Percentiles rank a stretch among this genome's conserved stretches.
These are phyloP conservation scores for Graphium sp. DNA, from an alignment of 2,329 filamentous ascomycete species.

Conservation along the genomic window DNA sequence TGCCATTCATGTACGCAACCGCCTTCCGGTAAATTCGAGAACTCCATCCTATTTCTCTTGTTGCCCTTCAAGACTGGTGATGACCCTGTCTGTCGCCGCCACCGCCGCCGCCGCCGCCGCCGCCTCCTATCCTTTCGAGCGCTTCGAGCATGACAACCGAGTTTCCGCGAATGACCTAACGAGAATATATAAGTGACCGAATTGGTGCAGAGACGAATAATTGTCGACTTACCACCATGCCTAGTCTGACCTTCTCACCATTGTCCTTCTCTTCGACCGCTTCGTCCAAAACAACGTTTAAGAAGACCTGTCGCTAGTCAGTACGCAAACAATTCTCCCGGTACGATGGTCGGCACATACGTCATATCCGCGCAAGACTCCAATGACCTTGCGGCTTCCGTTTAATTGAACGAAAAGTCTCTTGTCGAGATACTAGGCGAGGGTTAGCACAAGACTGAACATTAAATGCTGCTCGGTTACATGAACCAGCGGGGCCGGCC, in stretches of 20 bases:
- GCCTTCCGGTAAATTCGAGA: no score
- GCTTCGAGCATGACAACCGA: slow-evolving; percentile 97
- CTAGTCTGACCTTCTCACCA: slow-evolving; percentile 76
- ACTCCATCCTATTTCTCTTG: no score
- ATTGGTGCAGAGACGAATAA: background rate
- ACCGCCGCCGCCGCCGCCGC: slow-evolving; percentile 22
- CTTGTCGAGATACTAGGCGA: slow-evolving; percentile 87
- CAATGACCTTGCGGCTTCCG: slow-evolving; percentile 92
- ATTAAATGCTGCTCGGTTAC: no score
- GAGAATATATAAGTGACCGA: slow-evolving; percentile 10
- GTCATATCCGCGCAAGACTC: slow-evolving; percentile 88
- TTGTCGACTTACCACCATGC: slow-evolving; percentile 62
- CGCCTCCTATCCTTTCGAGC: slow-evolving; percentile 48
- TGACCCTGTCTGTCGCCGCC: no score
- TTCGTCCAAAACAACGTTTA: slow-evolving; percentile 96
- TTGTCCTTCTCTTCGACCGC: slow-evolving; percentile 87
- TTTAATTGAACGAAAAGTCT: slow-evolving; percentile 95
- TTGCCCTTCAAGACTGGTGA: no score
- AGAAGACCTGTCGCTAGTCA: slow-evolving; percentile 71
- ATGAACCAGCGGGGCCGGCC: background rate
- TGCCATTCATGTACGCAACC: no score
- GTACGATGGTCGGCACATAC: slow-evolving; percentile 32
- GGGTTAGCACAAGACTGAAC: no score
- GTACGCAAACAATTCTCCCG: no score
- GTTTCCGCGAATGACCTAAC: slow-evolving; percentile 84